Conservation (phyloP, 2,329 filamentous ascomycete species). For the Penicillium sp. region DNA sequence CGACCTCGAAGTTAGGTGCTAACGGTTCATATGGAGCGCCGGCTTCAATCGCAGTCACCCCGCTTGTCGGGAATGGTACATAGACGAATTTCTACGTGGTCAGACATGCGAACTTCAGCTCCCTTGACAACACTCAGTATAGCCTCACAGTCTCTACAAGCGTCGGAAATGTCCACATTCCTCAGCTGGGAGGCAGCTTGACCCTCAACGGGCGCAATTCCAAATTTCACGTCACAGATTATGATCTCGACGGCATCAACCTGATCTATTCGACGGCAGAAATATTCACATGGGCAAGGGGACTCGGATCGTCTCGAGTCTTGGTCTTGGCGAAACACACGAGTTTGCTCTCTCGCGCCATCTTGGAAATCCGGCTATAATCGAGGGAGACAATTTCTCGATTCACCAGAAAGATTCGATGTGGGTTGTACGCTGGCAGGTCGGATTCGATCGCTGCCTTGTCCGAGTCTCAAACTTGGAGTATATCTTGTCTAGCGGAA, state of each 20-base stretch:
- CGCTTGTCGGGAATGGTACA: conserved; percentile 18
- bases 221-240: conserved; percentile 42
- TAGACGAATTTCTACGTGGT: conserved; percentile 22
- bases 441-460: conserved; percentile 22
- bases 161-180: conserved; percentile 35
- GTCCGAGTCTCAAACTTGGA: conserved; percentile 31
- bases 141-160: conserved; percentile 29
- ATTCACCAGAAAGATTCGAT: conserved; percentile 2
- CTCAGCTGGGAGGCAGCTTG: conserved; percentile 33
- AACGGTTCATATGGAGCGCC: conserved; percentile 21
- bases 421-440: conserved; percentile 25
- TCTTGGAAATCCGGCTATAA: conserved; percentile 21
- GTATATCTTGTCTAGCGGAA: conserved; percentile 40
- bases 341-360: conserved; percentile 33
- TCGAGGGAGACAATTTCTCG: conserved; percentile 18
- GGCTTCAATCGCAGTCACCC: conserved; percentile 21
- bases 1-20: conserved; percentile 51
- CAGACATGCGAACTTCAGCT: conserved; percentile 28
- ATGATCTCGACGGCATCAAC: conserved; percentile 32
- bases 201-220: conserved; percentile 37
- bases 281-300: conserved; percentile 38
- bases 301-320: conserved; percentile 24
- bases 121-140: conserved; percentile 17
- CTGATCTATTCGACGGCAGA: conserved; percentile 40
- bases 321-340: conserved; percentile 36